Evolutionary conservation across 139 green algal genomes (phyloP).

Genomic region (Chlorella sp.): DNA sequence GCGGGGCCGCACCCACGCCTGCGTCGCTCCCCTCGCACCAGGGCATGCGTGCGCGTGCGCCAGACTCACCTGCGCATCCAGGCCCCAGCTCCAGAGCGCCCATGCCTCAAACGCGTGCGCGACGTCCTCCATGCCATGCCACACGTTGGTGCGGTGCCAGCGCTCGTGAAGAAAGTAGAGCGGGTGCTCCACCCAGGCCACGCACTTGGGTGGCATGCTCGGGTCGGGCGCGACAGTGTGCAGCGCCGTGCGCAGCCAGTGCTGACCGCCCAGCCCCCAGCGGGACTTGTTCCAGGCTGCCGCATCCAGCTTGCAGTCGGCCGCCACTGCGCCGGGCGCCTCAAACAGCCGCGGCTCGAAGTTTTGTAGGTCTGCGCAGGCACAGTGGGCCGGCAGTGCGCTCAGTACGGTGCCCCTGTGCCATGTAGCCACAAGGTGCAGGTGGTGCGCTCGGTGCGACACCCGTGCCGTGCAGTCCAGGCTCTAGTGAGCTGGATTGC

Average conservation of each 20-base stretch:
- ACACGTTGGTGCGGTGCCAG: constrained; percentile 2
- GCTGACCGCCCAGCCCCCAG: constrained; percentile 5
- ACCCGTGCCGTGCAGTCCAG: no score
- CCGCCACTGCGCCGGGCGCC: neutral
- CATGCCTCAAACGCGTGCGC: constrained; percentile 7
- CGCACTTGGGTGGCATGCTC: neutral
- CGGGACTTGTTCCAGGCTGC: neutral
- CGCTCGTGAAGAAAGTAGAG: constrained; percentile 1
- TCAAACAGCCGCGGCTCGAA: neutral
- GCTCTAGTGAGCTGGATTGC: no score
- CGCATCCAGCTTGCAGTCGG: neutral
- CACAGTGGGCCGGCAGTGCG: neutral
- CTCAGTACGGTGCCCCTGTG: neutral
- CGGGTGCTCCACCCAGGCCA: constrained; percentile 11
- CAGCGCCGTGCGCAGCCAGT: constrained; percentile 3
- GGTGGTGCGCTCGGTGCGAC: neutral
- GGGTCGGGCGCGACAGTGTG: neutral
- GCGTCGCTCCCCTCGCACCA: neutral
- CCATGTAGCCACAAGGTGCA: neutral
- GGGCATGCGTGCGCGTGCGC: no score
- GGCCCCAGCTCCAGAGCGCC: neutral
- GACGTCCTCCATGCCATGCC: constrained; percentile 13
- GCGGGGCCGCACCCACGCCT: neutral
- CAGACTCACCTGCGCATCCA: constrained; percentile 1
- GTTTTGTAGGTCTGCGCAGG: neutral